Percentiles rank a stretch among this genome's conserved stretches.
These are phyloP conservation scores for Lactarius tabidus DNA, from an alignment of 768 basidiomycete genomes.

Conservation along the genomic window DNA sequence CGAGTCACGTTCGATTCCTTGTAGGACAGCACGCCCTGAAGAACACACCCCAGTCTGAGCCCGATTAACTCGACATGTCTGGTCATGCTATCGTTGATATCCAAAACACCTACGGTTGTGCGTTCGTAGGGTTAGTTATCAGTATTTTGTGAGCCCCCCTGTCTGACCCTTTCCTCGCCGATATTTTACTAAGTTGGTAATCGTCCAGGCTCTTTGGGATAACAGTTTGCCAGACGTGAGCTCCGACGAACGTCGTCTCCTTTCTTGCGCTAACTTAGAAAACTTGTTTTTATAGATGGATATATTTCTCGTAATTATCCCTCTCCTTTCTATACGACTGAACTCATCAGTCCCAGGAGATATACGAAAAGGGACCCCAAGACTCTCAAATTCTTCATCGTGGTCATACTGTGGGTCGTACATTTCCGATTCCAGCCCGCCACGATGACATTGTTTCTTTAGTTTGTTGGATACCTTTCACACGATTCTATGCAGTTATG, in stretches of 20 bases:
- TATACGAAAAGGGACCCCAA: not conserved
- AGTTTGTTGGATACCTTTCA: constrained; percentile 46
- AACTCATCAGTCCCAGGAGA: not conserved
- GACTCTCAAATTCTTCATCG: not conserved
- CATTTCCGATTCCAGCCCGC: not conserved
- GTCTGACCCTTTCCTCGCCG: not conserved
- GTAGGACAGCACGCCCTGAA: not conserved
- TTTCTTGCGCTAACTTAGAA: not conserved
- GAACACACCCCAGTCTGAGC: no score
- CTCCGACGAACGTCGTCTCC: not conserved
- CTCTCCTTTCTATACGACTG: not conserved
- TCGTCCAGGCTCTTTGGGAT: constrained; percentile 4
- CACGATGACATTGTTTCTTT: not conserved
- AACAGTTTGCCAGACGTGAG: constrained; percentile 9
- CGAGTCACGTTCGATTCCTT: not conserved
- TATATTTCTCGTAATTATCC: not conserved
- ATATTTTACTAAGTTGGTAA: not conserved
- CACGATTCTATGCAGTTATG: constrained; percentile 40
- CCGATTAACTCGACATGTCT: not conserved
- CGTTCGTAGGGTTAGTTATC: constrained; percentile 4
- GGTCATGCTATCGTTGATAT: not conserved
- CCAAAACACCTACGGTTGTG: not conserved
- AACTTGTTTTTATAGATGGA: constrained; percentile 3
- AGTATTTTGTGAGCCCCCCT: not conserved
- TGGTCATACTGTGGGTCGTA: not conserved